Evolutionary conservation across 2,329 filamentous ascomycete species (phyloP).

Genomic region (Talaromyces sp.): DNA sequence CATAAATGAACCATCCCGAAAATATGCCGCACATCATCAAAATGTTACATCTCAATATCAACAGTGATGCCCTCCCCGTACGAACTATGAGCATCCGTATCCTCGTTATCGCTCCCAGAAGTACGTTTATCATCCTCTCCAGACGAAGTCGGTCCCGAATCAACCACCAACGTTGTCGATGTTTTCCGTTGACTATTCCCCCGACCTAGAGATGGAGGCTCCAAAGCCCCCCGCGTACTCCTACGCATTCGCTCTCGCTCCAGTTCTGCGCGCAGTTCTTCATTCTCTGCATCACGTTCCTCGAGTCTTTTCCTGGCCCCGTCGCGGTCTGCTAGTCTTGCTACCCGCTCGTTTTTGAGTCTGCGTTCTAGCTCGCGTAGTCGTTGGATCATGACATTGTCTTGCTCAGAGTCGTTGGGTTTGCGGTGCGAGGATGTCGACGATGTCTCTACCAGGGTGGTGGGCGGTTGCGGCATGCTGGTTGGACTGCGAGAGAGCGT

Average conservation of each 20-base stretch:
- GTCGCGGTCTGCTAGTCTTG: conserved; percentile 74
- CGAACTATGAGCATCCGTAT: conserved; percentile 33
- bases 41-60: conserved; percentile 35
- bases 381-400: conserved; percentile 74
- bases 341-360: conserved; percentile 86
- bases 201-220: not conserved
- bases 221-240: not conserved
- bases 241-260: conserved; percentile 53
- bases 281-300: conserved; percentile 70
- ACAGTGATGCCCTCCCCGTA: conserved; percentile 38
- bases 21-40: not conserved
- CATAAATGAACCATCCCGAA: not conserved
- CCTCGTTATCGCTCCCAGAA: conserved; percentile 21
- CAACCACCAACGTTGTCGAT: not conserved
- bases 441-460: conserved; percentile 23
- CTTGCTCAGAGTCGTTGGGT: conserved; percentile 50
- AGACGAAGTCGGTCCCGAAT: conserved; percentile 9
- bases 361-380: conserved; percentile 84
- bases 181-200: conserved; percentile 7
- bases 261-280: conserved; percentile 63
- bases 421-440: conserved; percentile 24
- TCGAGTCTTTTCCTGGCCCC: conserved; percentile 78
- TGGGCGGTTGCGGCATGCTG: conserved; percentile 35
- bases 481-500: conserved; percentile 29
- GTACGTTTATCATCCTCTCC: conserved; percentile 18